These are phyloP conservation scores for Eucalyptus pauciflora DNA, from an alignment of 345 rosid species.

Conservation along the genomic window DNA sequence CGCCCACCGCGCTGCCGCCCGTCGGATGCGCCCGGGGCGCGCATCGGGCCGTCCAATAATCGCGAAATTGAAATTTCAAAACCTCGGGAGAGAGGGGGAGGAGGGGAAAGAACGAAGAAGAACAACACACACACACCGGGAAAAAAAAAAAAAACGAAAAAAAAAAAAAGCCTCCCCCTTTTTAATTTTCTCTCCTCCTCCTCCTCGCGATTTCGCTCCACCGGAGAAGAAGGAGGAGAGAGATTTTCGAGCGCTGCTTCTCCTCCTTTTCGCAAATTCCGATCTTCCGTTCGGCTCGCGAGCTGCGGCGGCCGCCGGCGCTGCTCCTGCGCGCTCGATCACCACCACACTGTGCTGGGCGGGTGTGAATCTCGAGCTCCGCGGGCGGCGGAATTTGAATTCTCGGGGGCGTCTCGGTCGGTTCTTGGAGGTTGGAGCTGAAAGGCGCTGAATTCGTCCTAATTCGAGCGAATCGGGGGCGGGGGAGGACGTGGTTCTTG, in stretches of 20 bases:
- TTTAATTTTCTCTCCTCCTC: not conserved
- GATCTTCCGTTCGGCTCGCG: not conserved
- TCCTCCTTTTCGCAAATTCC: not conserved
- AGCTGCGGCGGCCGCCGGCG: not conserved
- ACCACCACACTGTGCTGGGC: not conserved
- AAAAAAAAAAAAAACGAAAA: no score
- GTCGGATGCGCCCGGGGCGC: conserved; percentile 16
- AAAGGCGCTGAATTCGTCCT: not conserved
- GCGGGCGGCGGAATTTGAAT: not conserved
- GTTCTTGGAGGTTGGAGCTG: not conserved
- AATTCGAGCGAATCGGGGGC: not conserved
- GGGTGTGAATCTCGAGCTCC: not conserved
- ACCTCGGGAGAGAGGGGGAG: conserved; percentile 86
- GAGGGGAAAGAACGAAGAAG: conserved; percentile 19
- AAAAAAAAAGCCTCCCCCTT: conserved; percentile 4
- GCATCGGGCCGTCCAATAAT: conserved; percentile 58
- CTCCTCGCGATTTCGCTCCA: not conserved
- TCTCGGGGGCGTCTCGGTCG: not conserved
- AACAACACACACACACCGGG: not conserved
- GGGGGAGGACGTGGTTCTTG: not conserved
- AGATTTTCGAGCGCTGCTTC: not conserved
- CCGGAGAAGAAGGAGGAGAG: not conserved
- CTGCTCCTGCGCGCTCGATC: no score
- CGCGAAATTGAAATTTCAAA: conserved; percentile 71
- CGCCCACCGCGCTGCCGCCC: not conserved